Evolutionary conservation across 2,329 filamentous ascomycete species (phyloP).

Genomic region (Aaosphaeria pasadenensis): DNA sequence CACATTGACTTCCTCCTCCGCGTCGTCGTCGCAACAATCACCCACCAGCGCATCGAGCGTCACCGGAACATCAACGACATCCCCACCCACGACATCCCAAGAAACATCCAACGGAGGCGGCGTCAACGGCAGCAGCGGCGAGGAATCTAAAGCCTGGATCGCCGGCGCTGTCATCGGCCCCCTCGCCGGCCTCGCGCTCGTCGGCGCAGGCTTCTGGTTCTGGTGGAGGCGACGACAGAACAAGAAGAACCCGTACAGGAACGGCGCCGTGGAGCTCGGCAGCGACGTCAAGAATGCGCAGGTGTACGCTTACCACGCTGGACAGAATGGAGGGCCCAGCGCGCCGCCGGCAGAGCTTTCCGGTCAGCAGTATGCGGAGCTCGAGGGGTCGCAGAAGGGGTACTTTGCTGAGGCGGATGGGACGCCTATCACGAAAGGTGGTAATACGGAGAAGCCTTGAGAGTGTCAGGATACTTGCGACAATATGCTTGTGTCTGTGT

Average conservation of each 20-base stretch:
- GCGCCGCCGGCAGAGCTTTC: no score
- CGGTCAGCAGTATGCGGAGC: no score
- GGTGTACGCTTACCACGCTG: no score
- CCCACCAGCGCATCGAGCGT: not conserved
- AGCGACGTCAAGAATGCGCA: no score
- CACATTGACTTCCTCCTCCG: not conserved
- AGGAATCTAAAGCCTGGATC: conserved; percentile 5
- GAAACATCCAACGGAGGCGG: not conserved
- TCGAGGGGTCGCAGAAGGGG: no score
- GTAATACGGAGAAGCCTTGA: no score
- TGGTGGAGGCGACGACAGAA: not conserved
- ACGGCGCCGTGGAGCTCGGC: no score
- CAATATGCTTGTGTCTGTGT: no score
- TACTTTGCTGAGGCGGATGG: no score
- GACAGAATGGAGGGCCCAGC: no score
- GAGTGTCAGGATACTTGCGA: no score
- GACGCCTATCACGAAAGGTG: no score
- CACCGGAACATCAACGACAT: not conserved
- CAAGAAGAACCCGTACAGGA: not conserved
- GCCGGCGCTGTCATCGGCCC: conserved; percentile 3
- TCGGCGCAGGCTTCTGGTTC: not conserved
- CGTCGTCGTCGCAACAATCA: not conserved
- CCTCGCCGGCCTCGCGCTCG: not conserved
- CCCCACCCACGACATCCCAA: not conserved
- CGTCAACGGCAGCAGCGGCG: not conserved